These are phyloP conservation scores for Barnettozyma siamensis DNA, from an alignment of 805 yeast species.

Conservation along the genomic window DNA sequence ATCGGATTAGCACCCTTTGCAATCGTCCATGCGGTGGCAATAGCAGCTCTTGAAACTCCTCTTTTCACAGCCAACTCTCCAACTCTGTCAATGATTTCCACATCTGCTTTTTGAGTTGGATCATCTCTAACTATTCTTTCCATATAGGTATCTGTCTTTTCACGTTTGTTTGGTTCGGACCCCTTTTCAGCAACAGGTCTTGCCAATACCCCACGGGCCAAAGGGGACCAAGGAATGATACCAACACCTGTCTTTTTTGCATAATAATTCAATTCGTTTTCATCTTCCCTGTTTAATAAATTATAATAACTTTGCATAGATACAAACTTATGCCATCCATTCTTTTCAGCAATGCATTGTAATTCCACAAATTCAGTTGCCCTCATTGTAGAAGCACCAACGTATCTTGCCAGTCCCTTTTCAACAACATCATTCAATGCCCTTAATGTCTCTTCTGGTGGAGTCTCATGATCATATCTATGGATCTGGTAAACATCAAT, in stretches of 20 bases:
- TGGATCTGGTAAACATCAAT: constrained; percentile 56
- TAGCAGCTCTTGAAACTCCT: constrained; percentile 45
- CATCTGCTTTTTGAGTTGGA: constrained; percentile 16
- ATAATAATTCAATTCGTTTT: constrained; percentile 54
- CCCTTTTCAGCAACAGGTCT: constrained; percentile 32
- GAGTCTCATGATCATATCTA: constrained; percentile 42
- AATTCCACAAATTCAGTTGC: constrained; percentile 47
- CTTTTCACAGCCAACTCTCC: constrained; percentile 30
- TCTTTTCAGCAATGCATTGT: constrained; percentile 50
- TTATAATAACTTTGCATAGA: constrained; percentile 56
- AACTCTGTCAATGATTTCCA: constrained; percentile 38
- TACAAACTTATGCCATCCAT: constrained; percentile 54
- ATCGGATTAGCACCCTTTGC: constrained; percentile 48
- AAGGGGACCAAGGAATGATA: constrained; percentile 56
- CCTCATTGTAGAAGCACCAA: constrained; percentile 61
- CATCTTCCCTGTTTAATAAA: constrained; percentile 55
- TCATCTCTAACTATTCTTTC: not conserved
- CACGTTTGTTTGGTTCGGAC: not conserved
- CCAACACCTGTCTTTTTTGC: constrained; percentile 49
- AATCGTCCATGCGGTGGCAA: constrained; percentile 48
- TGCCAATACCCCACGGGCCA: constrained; percentile 49
- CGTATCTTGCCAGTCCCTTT: constrained; percentile 43
- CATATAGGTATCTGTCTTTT: too few relatives aligned
- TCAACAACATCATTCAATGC: constrained; percentile 48
- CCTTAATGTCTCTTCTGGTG: constrained; percentile 46